Conservation (phyloP, 208 protist species). For the Crithidia bombi region DNA sequence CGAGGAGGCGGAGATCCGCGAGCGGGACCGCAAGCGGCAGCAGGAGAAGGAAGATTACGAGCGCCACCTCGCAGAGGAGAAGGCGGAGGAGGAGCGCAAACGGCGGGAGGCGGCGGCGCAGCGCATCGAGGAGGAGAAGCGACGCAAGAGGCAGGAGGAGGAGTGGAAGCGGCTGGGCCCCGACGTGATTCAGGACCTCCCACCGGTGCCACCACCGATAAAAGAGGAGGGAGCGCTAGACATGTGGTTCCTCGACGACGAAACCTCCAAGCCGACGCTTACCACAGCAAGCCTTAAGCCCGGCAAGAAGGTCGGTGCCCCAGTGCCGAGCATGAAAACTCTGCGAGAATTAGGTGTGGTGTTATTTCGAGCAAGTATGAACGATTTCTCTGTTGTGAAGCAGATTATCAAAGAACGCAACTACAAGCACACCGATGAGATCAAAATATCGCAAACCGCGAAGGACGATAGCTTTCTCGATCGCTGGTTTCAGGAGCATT, state of each 20-base stretch:
- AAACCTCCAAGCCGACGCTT: conserved; percentile 65
- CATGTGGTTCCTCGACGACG: conserved; percentile 91
- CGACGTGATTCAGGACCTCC: conserved; percentile 82
- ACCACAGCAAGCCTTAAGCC: conserved; percentile 77
- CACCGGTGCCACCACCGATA: conserved; percentile 73
- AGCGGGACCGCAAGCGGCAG: conserved; percentile 72
- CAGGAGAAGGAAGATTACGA: conserved; percentile 78
- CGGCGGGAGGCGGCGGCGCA: conserved; percentile 65
- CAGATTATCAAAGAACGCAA: conserved; percentile 86
- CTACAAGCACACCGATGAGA: conserved; percentile 93
- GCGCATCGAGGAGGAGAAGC: conserved; percentile 70
- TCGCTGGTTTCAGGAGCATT: conserved; percentile 94
- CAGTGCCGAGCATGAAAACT: conserved; percentile 65
- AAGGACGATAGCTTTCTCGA: conserved; percentile 90
- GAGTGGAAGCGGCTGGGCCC: conserved; percentile 85
- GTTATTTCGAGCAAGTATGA: conserved; percentile 81
- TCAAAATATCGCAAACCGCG: conserved; percentile 83
- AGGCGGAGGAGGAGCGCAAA: conserved; percentile 62
- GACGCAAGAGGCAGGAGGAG: conserved; percentile 66
- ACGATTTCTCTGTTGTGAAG: conserved; percentile 86
- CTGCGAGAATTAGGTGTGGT: conserved; percentile 84
- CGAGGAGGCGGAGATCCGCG: conserved; percentile 86
- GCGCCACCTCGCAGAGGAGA: conserved; percentile 60
- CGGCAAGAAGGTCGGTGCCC: conserved; percentile 52
- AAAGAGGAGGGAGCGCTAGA: conserved; percentile 52